Percentiles rank a stretch among this genome's conserved stretches.
phyloP scores from a whole-genome alignment of 2,329 filamentous ascomycete genomes.

The Fusarium luffae region DNA sequence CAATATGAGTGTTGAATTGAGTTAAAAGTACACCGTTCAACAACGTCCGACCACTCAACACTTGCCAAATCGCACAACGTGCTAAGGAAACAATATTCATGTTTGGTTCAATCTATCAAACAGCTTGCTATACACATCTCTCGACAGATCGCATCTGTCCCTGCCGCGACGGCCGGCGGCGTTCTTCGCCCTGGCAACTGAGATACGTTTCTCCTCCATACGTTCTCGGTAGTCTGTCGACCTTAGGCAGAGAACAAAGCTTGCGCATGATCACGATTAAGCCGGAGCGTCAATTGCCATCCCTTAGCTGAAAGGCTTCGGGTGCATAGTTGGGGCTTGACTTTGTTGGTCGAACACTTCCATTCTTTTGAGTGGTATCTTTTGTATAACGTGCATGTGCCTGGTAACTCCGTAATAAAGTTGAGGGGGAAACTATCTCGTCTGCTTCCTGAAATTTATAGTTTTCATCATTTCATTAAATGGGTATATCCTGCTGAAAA shows the following conservation, averaged over 20 bases:
- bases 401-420: constrained; percentile 11
- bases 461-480: constrained; percentile 10
- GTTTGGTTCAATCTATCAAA: constrained; percentile 18
- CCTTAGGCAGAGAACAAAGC: constrained; percentile 77
- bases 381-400: constrained; percentile 8
- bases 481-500: not conserved
- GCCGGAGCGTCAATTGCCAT: constrained; percentile 96
- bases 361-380: constrained; percentile 10
- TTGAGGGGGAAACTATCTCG: not conserved
- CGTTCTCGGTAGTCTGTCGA: constrained; percentile 84
- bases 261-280: constrained; percentile 87
- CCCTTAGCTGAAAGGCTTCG: constrained; percentile 78
- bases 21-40: no score
- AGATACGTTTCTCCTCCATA: constrained; percentile 67
- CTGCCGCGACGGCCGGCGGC: constrained; percentile 66
- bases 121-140: constrained; percentile 22
- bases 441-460: not conserved
- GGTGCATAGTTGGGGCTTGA: constrained; percentile 95
- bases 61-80: not conserved
- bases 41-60: not conserved
- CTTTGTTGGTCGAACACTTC: constrained; percentile 86
- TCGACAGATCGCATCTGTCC: constrained; percentile 32
- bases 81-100: not conserved
- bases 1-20: not conserved
- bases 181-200: constrained; percentile 68